Evolutionary conservation across 202 grass and related monocot genomes (phyloP), one percentile per base, ranked within the genome.

Genomic region (Dendrocalamus latiflorus): DNA sequence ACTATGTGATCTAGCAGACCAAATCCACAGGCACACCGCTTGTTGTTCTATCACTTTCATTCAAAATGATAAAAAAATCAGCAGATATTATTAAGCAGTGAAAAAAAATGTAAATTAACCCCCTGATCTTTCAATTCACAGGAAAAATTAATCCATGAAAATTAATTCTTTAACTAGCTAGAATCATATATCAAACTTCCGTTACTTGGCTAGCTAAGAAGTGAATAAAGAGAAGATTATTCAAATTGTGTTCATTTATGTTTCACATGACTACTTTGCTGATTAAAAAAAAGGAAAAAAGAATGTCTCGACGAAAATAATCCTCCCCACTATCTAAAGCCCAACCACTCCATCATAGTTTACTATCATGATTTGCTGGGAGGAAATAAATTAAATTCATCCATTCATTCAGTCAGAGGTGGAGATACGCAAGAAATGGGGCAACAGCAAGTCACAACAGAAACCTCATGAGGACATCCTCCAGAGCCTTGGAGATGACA

Each of bases 401-500:
- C 25, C n/a, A 21, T 53, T 0, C 43, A 73, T 74, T 38, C 44
- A 75, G 30, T 54, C 33, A 60, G 12, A 75, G 18, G 14, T 6
- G 10, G 22, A 61, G 50, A 26, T 10, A 42, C 17, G 5, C 36
- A 58, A 63, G 4, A 50, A 72, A 82, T 49, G 12, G 8, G 30
- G n/a, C 21, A 83, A 59, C n/a, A 72, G 41, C 37, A 77, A 37
- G 68, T n/a, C 18, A 83, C 1, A 55, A 58, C 8, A 80, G 34
- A 74, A 65, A 97, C 93, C 93, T 93, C 58, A 75, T 56, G 33
- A 98, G 89, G 62, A 93, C 81, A 64, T 95, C 93, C 17, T 90
- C 90, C 60, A 95, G 83, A 33, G 87, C 82, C 84, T 93, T 90
- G 25, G 93, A 87, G 33, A 95, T 93, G 16, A 98, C 92, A 15